These are phyloP conservation scores for Aristolochia contorta DNA, from an alignment of 164 flowering plant species.

Conservation along the genomic window DNA sequence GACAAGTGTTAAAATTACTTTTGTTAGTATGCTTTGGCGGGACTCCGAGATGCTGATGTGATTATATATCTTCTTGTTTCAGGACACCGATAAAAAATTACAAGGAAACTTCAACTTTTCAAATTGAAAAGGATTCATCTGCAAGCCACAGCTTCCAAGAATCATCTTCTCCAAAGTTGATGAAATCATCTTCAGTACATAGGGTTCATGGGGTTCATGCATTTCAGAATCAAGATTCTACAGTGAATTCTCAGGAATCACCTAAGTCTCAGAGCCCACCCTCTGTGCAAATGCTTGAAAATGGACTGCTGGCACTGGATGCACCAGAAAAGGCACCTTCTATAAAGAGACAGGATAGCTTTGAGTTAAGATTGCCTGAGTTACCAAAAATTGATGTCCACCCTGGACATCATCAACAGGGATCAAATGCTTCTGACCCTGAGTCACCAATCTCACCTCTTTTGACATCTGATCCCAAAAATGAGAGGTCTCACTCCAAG, in stretches of 20 bases:
- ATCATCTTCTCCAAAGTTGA: slow-evolving; percentile 79
- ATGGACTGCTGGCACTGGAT: slow-evolving; percentile 44
- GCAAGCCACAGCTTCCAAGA: slow-evolving; percentile 67
- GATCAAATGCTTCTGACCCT: slow-evolving; percentile 71
- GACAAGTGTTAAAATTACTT: neutral
- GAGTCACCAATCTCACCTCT: slow-evolving; percentile 98
- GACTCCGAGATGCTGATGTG: neutral
- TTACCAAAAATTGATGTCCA: slow-evolving; percentile 86
- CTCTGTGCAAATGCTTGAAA: slow-evolving; percentile 62
- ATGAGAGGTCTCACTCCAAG: slow-evolving; percentile 94
- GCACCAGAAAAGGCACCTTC: slow-evolving; percentile 62
- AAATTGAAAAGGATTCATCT: slow-evolving; percentile 81
- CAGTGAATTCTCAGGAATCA: slow-evolving; percentile 56
- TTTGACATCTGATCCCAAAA: slow-evolving; percentile 87
- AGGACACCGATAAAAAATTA: slow-evolving; percentile 74
- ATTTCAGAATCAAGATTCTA: slow-evolving; percentile 37
- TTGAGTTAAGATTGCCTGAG: slow-evolving; percentile 86
- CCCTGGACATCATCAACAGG: slow-evolving; percentile 32
- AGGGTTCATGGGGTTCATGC: slow-evolving; percentile 45
- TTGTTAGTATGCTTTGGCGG: no score
- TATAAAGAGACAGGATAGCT: slow-evolving; percentile 82
- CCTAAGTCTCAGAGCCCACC: slow-evolving; percentile 69
- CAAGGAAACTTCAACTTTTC: slow-evolving; percentile 61
- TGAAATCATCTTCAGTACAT: slow-evolving; percentile 87
- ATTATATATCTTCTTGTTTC: slow-evolving; percentile 1